Evolutionary conservation across 1,284 basidiomycete species (phyloP), one percentile per base, ranked within the genome.

Genomic region (Cutaneotrichosporon daszewskae): DNA sequence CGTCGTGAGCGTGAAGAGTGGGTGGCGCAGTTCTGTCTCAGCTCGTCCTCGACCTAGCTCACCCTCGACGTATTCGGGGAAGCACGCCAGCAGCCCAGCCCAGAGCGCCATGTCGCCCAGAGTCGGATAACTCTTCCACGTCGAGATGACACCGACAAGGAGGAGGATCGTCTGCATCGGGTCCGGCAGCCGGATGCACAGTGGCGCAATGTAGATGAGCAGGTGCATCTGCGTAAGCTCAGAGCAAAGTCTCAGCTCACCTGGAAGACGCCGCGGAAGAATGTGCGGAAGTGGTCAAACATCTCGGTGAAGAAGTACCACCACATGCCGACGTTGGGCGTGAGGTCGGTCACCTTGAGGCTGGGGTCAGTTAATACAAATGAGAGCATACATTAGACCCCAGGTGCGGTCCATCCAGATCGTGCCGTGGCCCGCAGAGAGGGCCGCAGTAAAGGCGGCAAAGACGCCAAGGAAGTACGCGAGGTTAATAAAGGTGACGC

Each of bases 301-400:
- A 97, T 97, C 68, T 98, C 92, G 12, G 91, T 96, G 72, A 97
- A 96, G 73, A 97, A 97, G 72, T 98, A 98, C 95, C 95, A 98
- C 84, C 88, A 91, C 28, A 97, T 73, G 3, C 94, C 94, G 8
- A 88, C 81, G 59, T 94, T 96, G 0, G 95, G 95, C 5, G 88
- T 89, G 43, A 97, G 71, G 64, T 94, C 90, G 4, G 84, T 83
- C 7, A 91, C 79, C 5, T 76, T 79, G 18, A 86, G 57, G 32
- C 84, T 87, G 53, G 12, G 23, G 24, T 13, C 6, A 9, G 24
- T 12, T 8, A 25, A 32, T 13, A 9, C 3, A 32, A 14, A 32
- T 4, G 10, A 16, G 16, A 18, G 9, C 84, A 59, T 60, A 92
- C 90, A 81, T 81, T 40, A 85, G 79, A 17, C 87, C 85, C 83